Evolutionary conservation across 345 rosid species (phyloP), one percentile per base, ranked within the genome.

Genomic region (Moricandia arvensis): DNA sequence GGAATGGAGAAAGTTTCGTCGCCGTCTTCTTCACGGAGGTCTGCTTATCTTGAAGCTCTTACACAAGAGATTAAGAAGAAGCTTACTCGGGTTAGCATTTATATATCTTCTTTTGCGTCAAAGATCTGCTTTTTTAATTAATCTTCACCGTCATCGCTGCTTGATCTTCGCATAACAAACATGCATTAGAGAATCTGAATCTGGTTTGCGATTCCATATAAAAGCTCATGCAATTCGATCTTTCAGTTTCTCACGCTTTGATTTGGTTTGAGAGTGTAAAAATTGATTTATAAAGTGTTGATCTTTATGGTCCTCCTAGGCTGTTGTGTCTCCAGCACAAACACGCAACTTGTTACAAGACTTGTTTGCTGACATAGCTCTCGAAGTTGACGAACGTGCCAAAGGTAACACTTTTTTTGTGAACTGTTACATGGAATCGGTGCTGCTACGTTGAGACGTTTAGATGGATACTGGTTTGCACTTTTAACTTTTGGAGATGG

Each of bases 51-150:
- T 5, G 57, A 49, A 49, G 57, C 57, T 16, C 57, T 49, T 49
- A 49, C 57, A 7, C 57, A 49, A 7, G 57, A 96, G 80, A 93
- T 96, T 77, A 88, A 89, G 86, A 93, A 88, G 85, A 96, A 96
- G 83, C 99, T 96, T 66, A 93, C 91, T 24, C 87, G 90, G 88
- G 98, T 96, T 74, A 53, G 90, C 65, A n/a, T n/a, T n/a, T n/a
- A n/a, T n/a, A n/a, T n/a, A n/a, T n/a, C n/a, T n/a, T n/a, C 66
- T 67, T 26, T n/a, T 33, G n/a, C 6, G 4, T 17, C 17, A 47
- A 47, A 47, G 53, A 66, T 71, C 67, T 17, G 73, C n/a, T n/a
- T n/a, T n/a, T 55, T 34, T 9, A 12, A 30, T 21, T 66, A 8
- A 9, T 43, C 21, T 29, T 17, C 12, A n/a, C 33, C 47, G 38